Base-by-base conservation (phyloP, 208 protist genomes). In the Leishmania mexicana region DNA sequence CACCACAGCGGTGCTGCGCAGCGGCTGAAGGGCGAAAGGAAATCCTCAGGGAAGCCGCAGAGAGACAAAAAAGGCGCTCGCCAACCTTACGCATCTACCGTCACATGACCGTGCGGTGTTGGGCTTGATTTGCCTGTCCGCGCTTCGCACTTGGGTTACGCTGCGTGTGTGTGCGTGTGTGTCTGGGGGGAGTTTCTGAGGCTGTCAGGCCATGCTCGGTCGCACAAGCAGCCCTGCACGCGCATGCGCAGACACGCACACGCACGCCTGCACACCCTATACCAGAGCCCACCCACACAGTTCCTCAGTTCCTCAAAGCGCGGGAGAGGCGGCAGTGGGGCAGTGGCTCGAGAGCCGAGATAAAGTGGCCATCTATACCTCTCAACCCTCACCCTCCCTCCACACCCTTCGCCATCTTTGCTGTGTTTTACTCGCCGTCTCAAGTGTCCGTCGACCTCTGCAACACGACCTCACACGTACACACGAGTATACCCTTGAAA, bases 351-450 rank as follows among this genome's bases (percentile, higher is more conserved):
- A 31, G 60, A 62, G 38, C 24, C 24, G n/a, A 6, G n/a, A 65
- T 6, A 28, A 17, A 3, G 60, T 38, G 60, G 8, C 11, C 3
- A 1, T 40, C n/a, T 21, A 13, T 3, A 1, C 5, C n/a, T 7
- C 11, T 11, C 0, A 6, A 19, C 2, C 0, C 0, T 28, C n/a
- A 10, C 15, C 11, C n/a, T 17, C n/a, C 28, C n/a, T 19, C n/a
- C n/a, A 38, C n/a, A 11, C 17, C 3, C n/a, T 38, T 38, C 8
- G 60, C n/a, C n/a, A 1, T 65, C 60, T 15, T 65, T 19, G 7
- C 8, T 38, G 8, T 65, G 60, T 38, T 8, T 17, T 40, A 13
- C 60, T 65, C n/a, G 60, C n/a, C 60, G 21, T 38, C 24, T 8
- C 24, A n/a, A 31, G 24, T 65, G 60, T 13, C 28, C n/a, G 17